phyloP scores from a whole-genome alignment of 176 grass and related monocot species.

The Hyparrhenia diplandra region DNA sequence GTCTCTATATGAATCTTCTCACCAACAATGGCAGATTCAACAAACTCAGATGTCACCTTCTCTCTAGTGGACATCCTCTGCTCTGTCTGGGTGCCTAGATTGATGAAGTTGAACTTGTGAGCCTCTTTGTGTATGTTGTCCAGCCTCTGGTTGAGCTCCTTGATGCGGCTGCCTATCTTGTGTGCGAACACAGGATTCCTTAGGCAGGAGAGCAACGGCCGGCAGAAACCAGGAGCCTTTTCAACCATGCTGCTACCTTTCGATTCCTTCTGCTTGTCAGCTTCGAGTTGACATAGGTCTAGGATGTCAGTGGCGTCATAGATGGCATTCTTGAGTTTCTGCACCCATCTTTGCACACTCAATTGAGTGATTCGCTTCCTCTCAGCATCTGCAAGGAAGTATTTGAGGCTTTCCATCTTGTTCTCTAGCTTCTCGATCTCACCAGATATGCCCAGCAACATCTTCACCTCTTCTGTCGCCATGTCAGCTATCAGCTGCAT shows the following conservation, averaged over 20 bases:
- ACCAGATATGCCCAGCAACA: not conserved
- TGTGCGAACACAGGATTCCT: too few relatives aligned
- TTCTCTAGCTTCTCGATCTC: conserved; percentile 18
- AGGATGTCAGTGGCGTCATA: conserved; percentile 14
- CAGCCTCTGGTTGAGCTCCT: too few relatives aligned
- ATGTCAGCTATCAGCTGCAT: too few relatives aligned
- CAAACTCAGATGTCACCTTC: not conserved
- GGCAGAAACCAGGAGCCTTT: not conserved
- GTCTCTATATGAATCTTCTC: not conserved
- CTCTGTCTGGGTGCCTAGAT: too few relatives aligned
- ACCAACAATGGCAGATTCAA: not conserved
- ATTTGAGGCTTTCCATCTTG: not conserved
- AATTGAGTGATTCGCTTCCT: not conserved
- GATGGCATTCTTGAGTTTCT: too few relatives aligned
- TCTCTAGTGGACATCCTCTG: not conserved
- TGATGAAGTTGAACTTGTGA: not conserved
- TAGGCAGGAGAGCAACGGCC: too few relatives aligned
- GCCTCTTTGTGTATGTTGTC: not conserved
- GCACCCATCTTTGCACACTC: too few relatives aligned
- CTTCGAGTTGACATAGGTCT: not conserved
- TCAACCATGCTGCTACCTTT: not conserved
- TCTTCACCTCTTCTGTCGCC: too few relatives aligned
- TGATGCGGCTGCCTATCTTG: too few relatives aligned
- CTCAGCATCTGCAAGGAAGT: not conserved
- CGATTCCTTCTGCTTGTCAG: not conserved